Base-by-base conservation (phyloP, 148 eudicot genomes). In the Beta vulgaris region DNA sequence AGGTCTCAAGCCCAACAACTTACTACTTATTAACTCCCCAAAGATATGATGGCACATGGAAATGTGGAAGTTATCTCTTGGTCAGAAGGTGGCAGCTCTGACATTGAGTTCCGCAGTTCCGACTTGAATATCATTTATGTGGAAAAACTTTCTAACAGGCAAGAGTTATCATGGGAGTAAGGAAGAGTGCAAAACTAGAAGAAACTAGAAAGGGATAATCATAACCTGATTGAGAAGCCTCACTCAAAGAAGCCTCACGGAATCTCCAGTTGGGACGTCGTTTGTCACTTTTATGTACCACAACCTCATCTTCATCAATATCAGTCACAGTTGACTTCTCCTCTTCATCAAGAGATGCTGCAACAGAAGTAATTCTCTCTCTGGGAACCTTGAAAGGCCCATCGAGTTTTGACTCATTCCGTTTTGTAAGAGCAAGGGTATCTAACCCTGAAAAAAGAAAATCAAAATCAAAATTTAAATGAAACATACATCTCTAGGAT, bases 321-420 rank as follows among this genome's bases (percentile, higher is more conserved):
- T 77, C 87, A 28, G 86, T 82, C 26, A 81, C 60, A 35, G 75
- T 26, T 65, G 91, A 81, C 35, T 55, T 85, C 59, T 86, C 94
- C 75, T 90, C 96, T 81, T 90, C 93, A 77, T 84, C 90, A 60
- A 88, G 55, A 54, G 96, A 90, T 21, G 97, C 77, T 19, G 72
- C 85, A 39, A 89, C 62, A 19, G 93, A 88, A 2, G 86, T 76
- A 42, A 79, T 68, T 44, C 78, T 86, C 51, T 86, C 93, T 70
- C 77, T 80, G 4, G 96, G 97, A 76, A 82, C 89, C 84, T 87
- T 94, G 69, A 92, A 94, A 14, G 74, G 73, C 59, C 83, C n/a
- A 8, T 80, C 88, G 19, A 12, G 78, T 60, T 77, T 89, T 19
- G 89, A 62, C 48, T 80, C 91, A 53, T 64, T 75, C 10, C 97